Evolutionary conservation across 208 protist species (phyloP).

Genomic region (Acanthamoeba lenticulata): DNA sequence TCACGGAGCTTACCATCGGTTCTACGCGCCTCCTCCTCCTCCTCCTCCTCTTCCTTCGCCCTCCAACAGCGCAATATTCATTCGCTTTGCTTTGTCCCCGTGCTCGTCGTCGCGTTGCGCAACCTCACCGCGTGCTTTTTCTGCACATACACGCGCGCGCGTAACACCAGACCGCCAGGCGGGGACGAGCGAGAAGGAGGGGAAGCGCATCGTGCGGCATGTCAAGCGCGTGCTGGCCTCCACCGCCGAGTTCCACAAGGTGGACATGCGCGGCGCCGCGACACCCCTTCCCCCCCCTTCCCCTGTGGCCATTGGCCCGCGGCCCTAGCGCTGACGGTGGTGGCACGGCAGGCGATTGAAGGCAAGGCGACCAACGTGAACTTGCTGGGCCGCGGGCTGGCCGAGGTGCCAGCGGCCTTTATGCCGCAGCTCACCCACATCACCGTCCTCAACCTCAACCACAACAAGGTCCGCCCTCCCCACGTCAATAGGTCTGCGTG

Average conservation of each 20-base stretch:
- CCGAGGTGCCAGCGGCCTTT: neutral
- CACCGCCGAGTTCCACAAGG: constrained; percentile 6
- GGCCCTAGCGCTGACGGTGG: neutral
- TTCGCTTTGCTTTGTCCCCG: neutral
- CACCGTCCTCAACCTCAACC: constrained; percentile 45
- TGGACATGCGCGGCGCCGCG: neutral
- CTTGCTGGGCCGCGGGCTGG: neutral
- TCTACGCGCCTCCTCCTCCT: neutral
- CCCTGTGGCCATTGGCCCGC: neutral
- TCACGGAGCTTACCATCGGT: constrained; percentile 13
- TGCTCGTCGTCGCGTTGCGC: no score
- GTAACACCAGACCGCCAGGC: neutral
- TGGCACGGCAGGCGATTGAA: neutral
- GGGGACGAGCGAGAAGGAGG: neutral
- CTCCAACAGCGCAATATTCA: neutral
- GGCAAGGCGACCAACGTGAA: neutral
- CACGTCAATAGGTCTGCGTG: neutral
- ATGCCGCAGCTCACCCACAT: neutral
- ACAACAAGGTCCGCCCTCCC: neutral
- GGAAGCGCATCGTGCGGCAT: neutral
- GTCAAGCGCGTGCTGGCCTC: constrained; percentile 14
- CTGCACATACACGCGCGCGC: no score
- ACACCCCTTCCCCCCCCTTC: neutral
- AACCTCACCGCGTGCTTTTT: neutral
- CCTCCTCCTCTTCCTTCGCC: neutral